Evolutionary conservation across 768 basidiomycete genomes (phyloP), one percentile per base, ranked within the genome.

Genomic region (Boletus pseudo-olivaceus): DNA sequence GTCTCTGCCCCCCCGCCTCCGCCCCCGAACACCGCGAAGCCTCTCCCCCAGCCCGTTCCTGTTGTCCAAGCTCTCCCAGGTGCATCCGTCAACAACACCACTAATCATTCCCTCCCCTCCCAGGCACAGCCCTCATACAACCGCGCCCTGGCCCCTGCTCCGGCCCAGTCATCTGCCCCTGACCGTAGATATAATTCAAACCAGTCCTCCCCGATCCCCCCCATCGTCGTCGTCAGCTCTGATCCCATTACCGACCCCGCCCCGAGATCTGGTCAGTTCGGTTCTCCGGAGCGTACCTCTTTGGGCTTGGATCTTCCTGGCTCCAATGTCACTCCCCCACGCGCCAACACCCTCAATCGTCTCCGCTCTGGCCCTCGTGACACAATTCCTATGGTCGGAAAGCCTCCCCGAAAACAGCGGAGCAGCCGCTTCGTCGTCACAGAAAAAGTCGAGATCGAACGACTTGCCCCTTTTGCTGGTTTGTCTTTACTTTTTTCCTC

Each of bases 341-440:
- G 90, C 50, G 77, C 82, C 38, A 82, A 79, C 40, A 77, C 88
- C 11, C 75, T 90, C 59, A 85, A 82, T 64, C 85, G 91, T 61
- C 82, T 93, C 50, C 82, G 90, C 55, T 81, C 85, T 40, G 84
- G 84, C 17, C 93, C 94, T 51, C 97, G 94, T 73, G 97, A 98
- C 71, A 98, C 93, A 41, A 98, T 98, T 54, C 93, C 96, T 41
- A 90, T 96, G 64, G 87, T 91, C 14, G 94, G 93, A 32, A 98
- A 98, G 67, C 94, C 93, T 20, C 93, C 97, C 26, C 85, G 96
- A 64, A 99, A 98, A 72, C 97, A 99, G 74, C 82, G 95, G 62
- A 98, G 94, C 76, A 94, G 91, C 68, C 83, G 97, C 57, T 98
- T 99, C 65, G 88, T 98, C 47, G 89, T 96, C 55, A 90, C 90